Evolutionary conservation across 1,139 yeast genomes (phyloP).

Genomic region (Suhomyces chickasaworum): DNA sequence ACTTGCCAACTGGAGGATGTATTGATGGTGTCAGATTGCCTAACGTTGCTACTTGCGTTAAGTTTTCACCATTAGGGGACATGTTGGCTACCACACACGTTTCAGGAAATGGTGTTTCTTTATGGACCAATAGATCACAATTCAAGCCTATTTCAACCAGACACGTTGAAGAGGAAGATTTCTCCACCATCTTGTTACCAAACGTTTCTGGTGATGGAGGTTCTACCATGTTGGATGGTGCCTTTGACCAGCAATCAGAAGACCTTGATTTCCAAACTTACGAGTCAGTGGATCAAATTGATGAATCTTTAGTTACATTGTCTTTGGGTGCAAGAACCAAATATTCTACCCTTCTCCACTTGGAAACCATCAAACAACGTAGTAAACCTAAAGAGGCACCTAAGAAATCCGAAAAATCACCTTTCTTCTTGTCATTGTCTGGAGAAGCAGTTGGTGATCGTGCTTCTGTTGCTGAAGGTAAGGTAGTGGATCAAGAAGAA

Average conservation of each 20-base stretch:
- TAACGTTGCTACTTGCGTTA: slow-evolving; percentile 75
- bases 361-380: slow-evolving; percentile 82
- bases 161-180: slow-evolving; percentile 74
- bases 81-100: slow-evolving; percentile 93
- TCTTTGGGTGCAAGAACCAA: slow-evolving; percentile 77
- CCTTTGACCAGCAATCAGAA: slow-evolving; percentile 47
- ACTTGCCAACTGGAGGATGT: slow-evolving; percentile 94
- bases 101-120: slow-evolving; percentile 80
- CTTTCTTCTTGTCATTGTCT: slow-evolving; percentile 70
- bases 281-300: slow-evolving; percentile 66
- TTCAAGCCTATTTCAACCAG: slow-evolving; percentile 74
- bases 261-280: slow-evolving; percentile 39
- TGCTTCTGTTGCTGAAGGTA: slow-evolving; percentile 61
- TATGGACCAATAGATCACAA: slow-evolving; percentile 93
- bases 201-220: slow-evolving; percentile 87
- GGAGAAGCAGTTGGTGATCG: slow-evolving; percentile 72
- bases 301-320: slow-evolving; percentile 64
- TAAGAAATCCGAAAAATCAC: slow-evolving; percentile 81
- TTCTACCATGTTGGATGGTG: slow-evolving; percentile 75
- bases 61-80: slow-evolving; percentile 87
- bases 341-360: slow-evolving; percentile 73
- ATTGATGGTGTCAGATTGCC: slow-evolving; percentile 87
- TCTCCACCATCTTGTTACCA: slow-evolving; percentile 62
- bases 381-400: slow-evolving; percentile 91
- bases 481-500: slow-evolving; percentile 20